phyloP scores from a whole-genome alignment of 805 yeast genomes.

The Nakazawaea anatomiae region DNA sequence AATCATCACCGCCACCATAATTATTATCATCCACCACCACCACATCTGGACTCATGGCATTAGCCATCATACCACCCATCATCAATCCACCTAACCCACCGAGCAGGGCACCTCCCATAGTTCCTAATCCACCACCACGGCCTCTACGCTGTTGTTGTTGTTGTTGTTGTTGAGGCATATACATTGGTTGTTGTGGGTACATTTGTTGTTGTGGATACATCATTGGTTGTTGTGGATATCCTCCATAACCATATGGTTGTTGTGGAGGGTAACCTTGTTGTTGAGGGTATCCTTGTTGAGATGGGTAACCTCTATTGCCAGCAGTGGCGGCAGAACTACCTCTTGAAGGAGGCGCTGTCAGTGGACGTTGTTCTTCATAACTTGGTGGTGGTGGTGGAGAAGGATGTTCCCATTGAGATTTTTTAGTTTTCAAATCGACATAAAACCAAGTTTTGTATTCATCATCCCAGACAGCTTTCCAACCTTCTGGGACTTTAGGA shows the following conservation, averaged over 20 bases:
- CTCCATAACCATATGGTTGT: not conserved
- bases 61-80: not conserved
- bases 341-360: not conserved
- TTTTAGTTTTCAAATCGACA: conserved; percentile 64
- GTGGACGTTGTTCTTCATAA: conserved; percentile 11
- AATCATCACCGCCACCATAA: conserved; percentile 5
- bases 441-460: conserved; percentile 62
- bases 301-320: conserved; percentile 9
- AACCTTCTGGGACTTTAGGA: conserved; percentile 39
- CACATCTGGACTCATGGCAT: not conserved
- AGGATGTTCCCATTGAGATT: conserved; percentile 92
- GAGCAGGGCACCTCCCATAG: conserved; percentile 26
- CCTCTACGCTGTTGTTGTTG: conserved; percentile 12
- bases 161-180: not conserved
- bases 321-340: not conserved
- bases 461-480: conserved; percentile 41
- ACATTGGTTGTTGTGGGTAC: conserved; percentile 14
- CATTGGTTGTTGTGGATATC: conserved; percentile 13
- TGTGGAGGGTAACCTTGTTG: conserved; percentile 6
- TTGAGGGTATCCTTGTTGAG: conserved; percentile 12
- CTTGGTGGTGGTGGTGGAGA: conserved; percentile 24
- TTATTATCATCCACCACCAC: not conserved
- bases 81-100: conserved; percentile 25
- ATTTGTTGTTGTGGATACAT: conserved; percentile 13
- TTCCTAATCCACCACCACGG: conserved; percentile 19